phyloP scores from a whole-genome alignment of 2,329 filamentous ascomycete species.

The Sclerotinia trifoliorum region DNA sequence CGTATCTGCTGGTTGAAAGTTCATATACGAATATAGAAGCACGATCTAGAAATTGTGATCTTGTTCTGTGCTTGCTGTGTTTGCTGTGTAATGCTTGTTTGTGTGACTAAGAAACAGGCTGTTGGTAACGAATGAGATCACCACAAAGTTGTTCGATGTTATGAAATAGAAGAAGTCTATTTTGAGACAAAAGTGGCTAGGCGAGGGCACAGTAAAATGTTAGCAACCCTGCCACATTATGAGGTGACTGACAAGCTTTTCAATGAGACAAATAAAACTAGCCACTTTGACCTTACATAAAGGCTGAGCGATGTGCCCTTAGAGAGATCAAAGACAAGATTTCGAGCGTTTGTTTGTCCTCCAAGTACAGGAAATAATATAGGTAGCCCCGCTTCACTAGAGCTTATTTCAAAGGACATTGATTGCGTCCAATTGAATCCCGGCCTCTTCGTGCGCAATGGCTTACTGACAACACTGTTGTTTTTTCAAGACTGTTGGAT shows the following conservation, averaged over 20 bases:
- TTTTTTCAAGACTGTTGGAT: not conserved
- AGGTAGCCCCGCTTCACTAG: not conserved
- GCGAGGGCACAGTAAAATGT: not conserved
- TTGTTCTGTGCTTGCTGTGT: not conserved
- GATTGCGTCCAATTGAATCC: not conserved
- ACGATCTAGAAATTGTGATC: not conserved
- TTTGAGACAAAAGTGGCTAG: not conserved
- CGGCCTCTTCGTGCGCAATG: not conserved
- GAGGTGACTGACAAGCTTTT: conserved; percentile 8
- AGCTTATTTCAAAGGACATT: not conserved
- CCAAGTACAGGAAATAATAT: too few species aligned
- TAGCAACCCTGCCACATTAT: not conserved
- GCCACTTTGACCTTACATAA: not conserved
- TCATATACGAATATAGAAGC: not conserved
- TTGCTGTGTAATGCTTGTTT: not conserved
- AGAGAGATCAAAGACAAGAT: too few species aligned
- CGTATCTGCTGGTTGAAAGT: not conserved
- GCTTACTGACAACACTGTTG: not conserved
- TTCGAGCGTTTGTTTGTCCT: not conserved
- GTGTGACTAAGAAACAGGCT: not conserved
- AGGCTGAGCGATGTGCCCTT: not conserved
- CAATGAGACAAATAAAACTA: not conserved
- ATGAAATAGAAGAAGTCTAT: not conserved
- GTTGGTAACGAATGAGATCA: not conserved
- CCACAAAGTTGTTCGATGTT: not conserved